Evolutionary conservation across 2,329 filamentous ascomycete species (phyloP), one percentile per base, ranked within the genome.

Genomic region (Phaeosphaeria sp.): DNA sequence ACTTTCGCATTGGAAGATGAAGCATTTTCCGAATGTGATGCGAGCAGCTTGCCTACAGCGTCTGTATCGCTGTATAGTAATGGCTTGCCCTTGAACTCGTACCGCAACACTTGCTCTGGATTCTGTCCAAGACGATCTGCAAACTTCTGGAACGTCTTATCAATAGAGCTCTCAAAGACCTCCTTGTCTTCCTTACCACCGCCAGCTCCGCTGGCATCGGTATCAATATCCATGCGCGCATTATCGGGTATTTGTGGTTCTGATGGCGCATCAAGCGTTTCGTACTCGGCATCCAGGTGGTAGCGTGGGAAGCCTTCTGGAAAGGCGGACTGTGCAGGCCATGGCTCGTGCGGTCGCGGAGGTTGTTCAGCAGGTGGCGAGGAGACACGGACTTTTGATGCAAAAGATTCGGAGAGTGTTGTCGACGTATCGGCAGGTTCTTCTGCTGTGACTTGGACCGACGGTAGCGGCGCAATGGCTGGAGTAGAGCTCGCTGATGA

Each of bases 221-320:
- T 67, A 25, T 75, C 76, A 21, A 79, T 71, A 46, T 78, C 77
- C 53, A 79, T 78, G 53, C 80, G 80, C 27, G 80, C 76, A 42
- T 80, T 81, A 36, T 79, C 72, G 3, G 79, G 83, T 44, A 84
- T 83, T 27, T 78, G 77, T 0, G 85, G 84, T 2, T 68, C 78
- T 10, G 78, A 78, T 65, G 87, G 72, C 18, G 77, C 75, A 60
- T 92, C 91, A 23, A 98, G 85, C 3, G 90, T 91, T 77, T 99
- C 95, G 78, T 92, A 96, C 72, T 97, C 94, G 51, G 94, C 94
- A 67, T 98, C 95, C 50, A 89, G 83, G 80, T 92, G 91, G 72
- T 90, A 90, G 27, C 85, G 80, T 0, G 92, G 90, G 77, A 93
- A 98, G 0, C 92, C 82, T 1, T 82, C 60, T 0, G 92, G 90